Percentiles rank a stretch among this genome's conserved stretches.
phyloP scores from a whole-genome alignment of 2,329 filamentous ascomycete genomes.

The Cercospora sp. region DNA sequence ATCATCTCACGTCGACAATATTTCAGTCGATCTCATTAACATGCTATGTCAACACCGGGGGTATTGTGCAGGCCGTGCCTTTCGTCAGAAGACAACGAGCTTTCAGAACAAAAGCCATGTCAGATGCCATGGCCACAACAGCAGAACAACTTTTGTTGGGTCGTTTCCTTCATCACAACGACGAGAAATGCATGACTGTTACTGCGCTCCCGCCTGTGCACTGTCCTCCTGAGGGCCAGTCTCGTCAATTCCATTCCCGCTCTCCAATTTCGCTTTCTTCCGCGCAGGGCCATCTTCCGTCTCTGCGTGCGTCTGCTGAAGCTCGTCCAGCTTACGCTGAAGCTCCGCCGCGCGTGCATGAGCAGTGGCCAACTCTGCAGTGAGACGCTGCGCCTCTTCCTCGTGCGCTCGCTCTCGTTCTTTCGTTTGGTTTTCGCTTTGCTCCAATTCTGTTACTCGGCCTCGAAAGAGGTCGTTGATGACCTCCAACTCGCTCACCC shows the following conservation, averaged over 20 bases:
- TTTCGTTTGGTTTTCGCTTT: slow-evolving; percentile 69
- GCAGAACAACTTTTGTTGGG: background rate
- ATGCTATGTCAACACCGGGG: background rate
- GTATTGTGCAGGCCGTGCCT: background rate
- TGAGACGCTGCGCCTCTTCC: slow-evolving; percentile 58
- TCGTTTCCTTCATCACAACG: background rate
- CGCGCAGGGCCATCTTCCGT: slow-evolving; percentile 22
- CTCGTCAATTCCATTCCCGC: slow-evolving; percentile 14
- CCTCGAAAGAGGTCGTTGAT: slow-evolving; percentile 76
- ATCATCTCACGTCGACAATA: background rate
- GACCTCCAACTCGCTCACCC: slow-evolving; percentile 90
- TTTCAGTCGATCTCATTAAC: background rate
- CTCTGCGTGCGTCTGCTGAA: slow-evolving; percentile 16
- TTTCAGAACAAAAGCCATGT: background rate
- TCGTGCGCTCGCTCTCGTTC: slow-evolving; percentile 61
- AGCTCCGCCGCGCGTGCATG: slow-evolving; percentile 24
- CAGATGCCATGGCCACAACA: background rate
- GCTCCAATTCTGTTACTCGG: slow-evolving; percentile 70
- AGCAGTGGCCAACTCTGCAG: slow-evolving; percentile 59
- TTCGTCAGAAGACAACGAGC: background rate
- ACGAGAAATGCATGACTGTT: slow-evolving; percentile 1
- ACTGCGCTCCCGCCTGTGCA: slow-evolving; percentile 12
- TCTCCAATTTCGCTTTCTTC: slow-evolving; percentile 25
- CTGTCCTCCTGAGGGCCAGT: slow-evolving; percentile 10
- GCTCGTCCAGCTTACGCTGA: slow-evolving; percentile 24